Base-by-base conservation (phyloP, 257 asterid species). In the Orobanche coerulescens region DNA sequence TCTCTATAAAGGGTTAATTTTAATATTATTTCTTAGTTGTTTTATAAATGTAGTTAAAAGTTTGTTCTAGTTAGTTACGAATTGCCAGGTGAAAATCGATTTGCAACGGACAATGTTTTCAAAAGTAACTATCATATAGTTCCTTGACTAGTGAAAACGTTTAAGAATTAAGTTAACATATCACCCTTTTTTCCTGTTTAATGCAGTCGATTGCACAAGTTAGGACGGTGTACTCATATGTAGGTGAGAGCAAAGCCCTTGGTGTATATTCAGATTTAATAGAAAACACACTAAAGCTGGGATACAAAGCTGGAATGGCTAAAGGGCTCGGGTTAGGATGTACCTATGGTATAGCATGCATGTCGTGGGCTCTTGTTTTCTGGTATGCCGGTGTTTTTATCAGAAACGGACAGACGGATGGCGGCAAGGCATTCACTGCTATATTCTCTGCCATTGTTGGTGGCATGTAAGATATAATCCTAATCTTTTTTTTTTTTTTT, bases 381-480 rank as follows among this genome's bases (percentile, higher is more conserved):
- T 89, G 99, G 99, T 93, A 93, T 20, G 99, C 97, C 5, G 99
- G 99, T 4, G 99, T 93, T 71, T 93, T 93, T 56, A 80, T 93
- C 71, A 70, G 97, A 75, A 86, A 83, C 22, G 97, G 97, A 15
- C 91, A 83, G 67, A 72, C 90, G 0, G 97, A 89, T 61, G 99
- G 99, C 2, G 97, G 99, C 63, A 86, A 89, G 67, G 96, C 99
- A 11, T 93, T 93, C 72, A 89, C 99, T 0, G 97, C 97, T 57
- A 86, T 93, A 68, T 89, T 93, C 75, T 86, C 97, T 0, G 97
- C 97, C 68, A 89, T 93, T 44, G 95, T 89, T 51, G 97, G 99
- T 71, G 97, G 97, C 79, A 86, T 93, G 99, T 93, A 86, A 80
- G 99, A 66, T 68, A n/a, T 40, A 57, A 13, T 46, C 40, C 62